Base-by-base conservation (phyloP, 352 stramenopile genomes). In the Albugo candida region DNA sequence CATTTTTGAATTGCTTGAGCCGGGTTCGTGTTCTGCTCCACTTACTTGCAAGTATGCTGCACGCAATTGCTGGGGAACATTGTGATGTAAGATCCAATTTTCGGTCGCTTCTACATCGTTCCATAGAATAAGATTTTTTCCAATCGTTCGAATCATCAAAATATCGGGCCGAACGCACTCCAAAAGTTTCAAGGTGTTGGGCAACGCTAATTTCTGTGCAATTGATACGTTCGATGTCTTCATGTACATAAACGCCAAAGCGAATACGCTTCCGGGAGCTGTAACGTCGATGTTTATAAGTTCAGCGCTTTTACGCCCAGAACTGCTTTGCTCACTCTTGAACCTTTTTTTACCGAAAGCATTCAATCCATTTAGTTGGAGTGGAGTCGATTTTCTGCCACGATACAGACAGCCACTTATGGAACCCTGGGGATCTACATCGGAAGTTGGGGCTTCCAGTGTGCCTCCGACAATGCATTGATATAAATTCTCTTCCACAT, bases 201-300 rank as follows among this genome's bases (percentile, higher is more conserved):
- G 95, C 43, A 98, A 69, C 2, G 63, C 58, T 21, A 99, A 60
- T 20, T 86, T 76, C 16, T 74, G 73, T 12, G 79, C 71, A 43
- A 94, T 72, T 2, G 65, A 70, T 31, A 75, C 73, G 61, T 95
- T 95, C 50, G 80, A 72, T 27, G 73, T 97, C 55, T 93, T 83
- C 51, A 98, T 83, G 59, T 97, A 97, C 70, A 98, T 97, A 36
- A 99, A 83, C 13, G 81, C 92, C 17, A 99, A 64, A 10, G 93
- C 93, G 42, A 98, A 52, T 5, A 84, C 95, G 39, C 71, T 83
- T 42, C 82, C 92, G 18, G 86, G 83, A 14, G 92, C 84, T 31
- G 95, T 99, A 2, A 98, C 78, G 36, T 96, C 84, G 24, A 81
- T 89, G 49, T 98, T 98, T 11, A 98, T 81, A 37, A 89, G 82